Base-by-base conservation (phyloP, 2,329 filamentous ascomycete genomes). In the Fusarium sp. region DNA sequence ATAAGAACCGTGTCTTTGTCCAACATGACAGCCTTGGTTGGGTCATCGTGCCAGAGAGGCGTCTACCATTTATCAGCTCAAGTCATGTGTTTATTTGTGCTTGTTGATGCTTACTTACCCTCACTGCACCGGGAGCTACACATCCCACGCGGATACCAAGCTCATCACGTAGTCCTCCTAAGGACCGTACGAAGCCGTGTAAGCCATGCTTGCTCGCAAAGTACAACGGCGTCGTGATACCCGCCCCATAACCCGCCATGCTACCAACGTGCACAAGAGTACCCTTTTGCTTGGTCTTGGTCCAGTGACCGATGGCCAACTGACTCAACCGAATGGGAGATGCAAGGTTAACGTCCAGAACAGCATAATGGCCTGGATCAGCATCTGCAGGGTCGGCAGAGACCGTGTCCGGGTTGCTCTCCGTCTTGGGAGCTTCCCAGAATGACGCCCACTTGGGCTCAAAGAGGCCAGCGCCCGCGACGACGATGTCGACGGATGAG, bases 281-380 rank as follows among this genome's bases (percentile, higher is more conserved):
- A 1, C 80, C 82, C 2, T 73, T 70, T 11, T 73, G 67, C 55
- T 75, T 77, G 38, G 67, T 73, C 68, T 76, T 73, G 10, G 80
- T 81, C 82, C 83, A 85, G 69, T 83, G 71, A 5, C 79, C 76
- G 36, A 84, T 78, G 38, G 82, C 83, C 29, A 85, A 72, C 74
- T 84, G 82, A 36, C 78, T 81, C 51, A 83, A 69, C 20, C 82
- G 80, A 44, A 84, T 81, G 2, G 83, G 83, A 27, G 80, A 77
- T 10, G 79, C 74, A 35, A 84, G 72, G 67, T 84, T 85, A 61
- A 84, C 79, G 61, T 81, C 81, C 4, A 84, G 61, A 20, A 80
- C 75, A 35, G 76, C 76, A 57, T 84, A 84, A 55, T 78, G 78
- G 4, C 81, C 81, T 2, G 77, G 76, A 29, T 80, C 76, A 1